These are phyloP conservation scores for Salix exigua DNA, from an alignment of 345 rosid genomes.

Conservation along the genomic window DNA sequence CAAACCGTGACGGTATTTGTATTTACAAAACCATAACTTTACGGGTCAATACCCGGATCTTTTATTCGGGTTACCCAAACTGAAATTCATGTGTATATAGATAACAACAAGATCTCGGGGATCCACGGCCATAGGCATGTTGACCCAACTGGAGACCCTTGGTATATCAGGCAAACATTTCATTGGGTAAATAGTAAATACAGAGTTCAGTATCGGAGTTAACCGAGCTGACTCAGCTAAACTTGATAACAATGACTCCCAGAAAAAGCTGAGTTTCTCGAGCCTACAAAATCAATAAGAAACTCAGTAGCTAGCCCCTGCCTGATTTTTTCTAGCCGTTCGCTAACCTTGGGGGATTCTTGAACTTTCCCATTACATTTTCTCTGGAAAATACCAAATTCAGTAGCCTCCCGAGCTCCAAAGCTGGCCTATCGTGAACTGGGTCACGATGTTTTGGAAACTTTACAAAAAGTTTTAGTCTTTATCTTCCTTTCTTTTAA, in stretches of 20 bases:
- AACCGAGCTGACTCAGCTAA: constrained; percentile 46
- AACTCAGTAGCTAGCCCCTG: constrained; percentile 41
- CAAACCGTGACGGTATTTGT: constrained; percentile 42
- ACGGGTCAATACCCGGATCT: constrained; percentile 62
- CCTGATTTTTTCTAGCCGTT: constrained; percentile 56
- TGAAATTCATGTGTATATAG: constrained; percentile 52
- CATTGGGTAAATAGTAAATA: constrained; percentile 48
- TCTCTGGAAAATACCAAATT: constrained; percentile 59
- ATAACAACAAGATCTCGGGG: constrained; percentile 64
- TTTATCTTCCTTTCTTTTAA: constrained; percentile 3
- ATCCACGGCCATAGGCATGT: constrained; percentile 33
- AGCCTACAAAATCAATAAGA: constrained; percentile 36
- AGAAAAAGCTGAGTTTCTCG: constrained; percentile 28
- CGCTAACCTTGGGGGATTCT: constrained; percentile 36
- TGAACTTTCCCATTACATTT: constrained; percentile 42
- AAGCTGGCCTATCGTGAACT: constrained; percentile 42
- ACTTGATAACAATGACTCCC: constrained; percentile 50
- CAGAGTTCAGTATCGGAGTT: constrained; percentile 53
- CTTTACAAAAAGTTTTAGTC: constrained; percentile 75
- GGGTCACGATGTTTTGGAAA: constrained; percentile 60
- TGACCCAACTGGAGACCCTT: constrained; percentile 38
- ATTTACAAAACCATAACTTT: constrained; percentile 44
- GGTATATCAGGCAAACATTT: constrained; percentile 56
- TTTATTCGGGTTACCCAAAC: constrained; percentile 46
- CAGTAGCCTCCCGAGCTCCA: constrained; percentile 48